phyloP scores from a whole-genome alignment of 345 rosid genomes.

The Pistacia vera region DNA sequence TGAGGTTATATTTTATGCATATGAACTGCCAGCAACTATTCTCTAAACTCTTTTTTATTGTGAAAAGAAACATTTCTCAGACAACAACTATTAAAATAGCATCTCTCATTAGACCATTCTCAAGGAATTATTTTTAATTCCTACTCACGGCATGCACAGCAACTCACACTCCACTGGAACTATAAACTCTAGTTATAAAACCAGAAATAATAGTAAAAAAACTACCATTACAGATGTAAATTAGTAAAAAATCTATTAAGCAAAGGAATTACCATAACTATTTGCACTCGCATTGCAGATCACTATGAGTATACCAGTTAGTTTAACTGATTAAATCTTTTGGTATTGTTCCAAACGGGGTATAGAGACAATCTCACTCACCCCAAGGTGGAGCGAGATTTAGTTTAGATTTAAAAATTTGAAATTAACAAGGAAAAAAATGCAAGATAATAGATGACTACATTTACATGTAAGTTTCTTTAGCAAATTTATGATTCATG shows the following conservation, averaged over 20 bases:
- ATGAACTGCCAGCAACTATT: conserved; percentile 33
- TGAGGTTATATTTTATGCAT: conserved; percentile 25
- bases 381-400: no score
- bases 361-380: no score
- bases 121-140: conserved; percentile 14
- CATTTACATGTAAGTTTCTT: neutral
- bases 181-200: conserved; percentile 24
- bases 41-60: conserved; percentile 27
- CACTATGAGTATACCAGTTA: no score
- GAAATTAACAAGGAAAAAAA: no score
- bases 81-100: neutral
- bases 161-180: conserved; percentile 27
- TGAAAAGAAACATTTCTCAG: conserved; percentile 12
- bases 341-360: no score
- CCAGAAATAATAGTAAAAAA: conserved; percentile 15
- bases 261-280: conserved; percentile 12
- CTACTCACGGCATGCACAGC: conserved; percentile 25
- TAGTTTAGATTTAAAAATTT: no score
- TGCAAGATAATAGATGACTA: neutral
- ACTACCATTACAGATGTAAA: neutral
- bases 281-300: neutral
- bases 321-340: no score
- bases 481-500: no score
- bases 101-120: conserved; percentile 2
- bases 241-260: conserved; percentile 2